Percentiles rank a stretch among this genome's conserved stretches.
These are phyloP conservation scores for Kodamaea leandrae DNA, from an alignment of 805 yeast species.

Conservation along the genomic window DNA sequence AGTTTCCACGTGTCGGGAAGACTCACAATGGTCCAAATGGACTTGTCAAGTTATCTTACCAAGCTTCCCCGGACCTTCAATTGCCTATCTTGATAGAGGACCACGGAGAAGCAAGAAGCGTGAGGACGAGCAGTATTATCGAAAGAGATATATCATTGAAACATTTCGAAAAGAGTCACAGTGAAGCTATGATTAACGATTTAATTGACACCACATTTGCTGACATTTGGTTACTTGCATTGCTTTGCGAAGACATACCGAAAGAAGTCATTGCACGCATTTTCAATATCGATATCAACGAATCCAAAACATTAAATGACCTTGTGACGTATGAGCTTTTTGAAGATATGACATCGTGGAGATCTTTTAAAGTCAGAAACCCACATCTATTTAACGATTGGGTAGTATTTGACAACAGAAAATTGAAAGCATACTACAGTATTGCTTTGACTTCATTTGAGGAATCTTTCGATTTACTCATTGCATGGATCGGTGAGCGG, in stretches of 20 bases:
- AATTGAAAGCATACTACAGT: constrained; percentile 7
- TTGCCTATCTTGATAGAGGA: constrained; percentile 60
- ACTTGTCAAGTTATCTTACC: constrained; percentile 45
- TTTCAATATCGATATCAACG: constrained; percentile 14
- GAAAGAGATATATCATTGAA: constrained; percentile 9
- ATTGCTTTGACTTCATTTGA: constrained; percentile 13
- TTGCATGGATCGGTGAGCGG: constrained; percentile 9
- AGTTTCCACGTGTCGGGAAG: constrained; percentile 34
- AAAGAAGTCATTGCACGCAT: constrained; percentile 11
- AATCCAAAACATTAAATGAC: neutral
- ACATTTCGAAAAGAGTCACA: constrained; percentile 9
- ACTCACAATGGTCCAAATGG: constrained; percentile 22
- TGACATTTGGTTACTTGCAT: constrained; percentile 47
- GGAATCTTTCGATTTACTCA: constrained; percentile 13
- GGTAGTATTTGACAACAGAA: neutral
- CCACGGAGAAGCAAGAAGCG: constrained; percentile 3
- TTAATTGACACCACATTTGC: constrained; percentile 47
- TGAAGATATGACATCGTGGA: constrained; percentile 25
- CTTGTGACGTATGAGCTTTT: constrained; percentile 17
- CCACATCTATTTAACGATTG: constrained; percentile 21
- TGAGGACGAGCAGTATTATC: constrained; percentile 6
- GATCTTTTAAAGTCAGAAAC: constrained; percentile 24
- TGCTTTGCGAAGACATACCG: constrained; percentile 19
- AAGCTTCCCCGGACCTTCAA: constrained; percentile 47
- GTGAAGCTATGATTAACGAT: constrained; percentile 16